phyloP scores from a whole-genome alignment of 768 basidiomycete genomes.

The Mrakia hoshinonis region DNA sequence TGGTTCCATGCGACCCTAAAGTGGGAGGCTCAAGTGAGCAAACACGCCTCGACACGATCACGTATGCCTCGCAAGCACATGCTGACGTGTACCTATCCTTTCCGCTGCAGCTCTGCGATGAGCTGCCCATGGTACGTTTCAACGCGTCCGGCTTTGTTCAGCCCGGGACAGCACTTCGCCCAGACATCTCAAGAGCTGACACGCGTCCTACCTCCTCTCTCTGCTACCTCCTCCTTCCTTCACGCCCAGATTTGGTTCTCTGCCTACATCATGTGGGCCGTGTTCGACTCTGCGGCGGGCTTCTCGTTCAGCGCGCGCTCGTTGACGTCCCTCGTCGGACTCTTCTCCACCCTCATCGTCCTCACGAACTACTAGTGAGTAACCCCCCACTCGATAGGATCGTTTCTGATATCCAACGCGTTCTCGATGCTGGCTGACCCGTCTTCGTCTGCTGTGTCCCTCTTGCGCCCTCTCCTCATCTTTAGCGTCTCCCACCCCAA shows the following conservation, averaged over 20 bases:
- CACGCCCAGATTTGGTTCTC: conserved; percentile 13
- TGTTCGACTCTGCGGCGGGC: conserved; percentile 1
- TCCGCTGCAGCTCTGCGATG: conserved; percentile 12
- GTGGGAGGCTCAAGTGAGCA: neutral
- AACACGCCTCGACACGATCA: neutral
- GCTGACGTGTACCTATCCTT: neutral
- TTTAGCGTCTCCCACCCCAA: conserved; percentile 6
- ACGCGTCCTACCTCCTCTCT: neutral
- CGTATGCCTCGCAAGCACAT: too few relatives aligned
- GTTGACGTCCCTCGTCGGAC: neutral
- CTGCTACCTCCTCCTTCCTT: neutral
- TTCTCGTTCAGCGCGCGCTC: neutral
- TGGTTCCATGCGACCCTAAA: conserved; percentile 18
- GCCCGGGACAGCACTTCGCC: neutral
- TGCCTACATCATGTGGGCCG: conserved; percentile 3
- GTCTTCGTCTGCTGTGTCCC: neutral
- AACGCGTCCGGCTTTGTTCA: neutral
- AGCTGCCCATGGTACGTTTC: conserved; percentile 9
- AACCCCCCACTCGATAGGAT: too few relatives aligned
- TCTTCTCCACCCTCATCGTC: neutral
- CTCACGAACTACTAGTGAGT: conserved; percentile 10
- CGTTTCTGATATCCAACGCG: neutral
- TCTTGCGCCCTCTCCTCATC: neutral
- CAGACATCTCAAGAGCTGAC: neutral
- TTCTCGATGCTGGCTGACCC: too few relatives aligned